Evolutionary conservation across 495 filamentous ascomycete genomes (phyloP).

Genomic region (Hyphodiscus hymeniophilus): DNA sequence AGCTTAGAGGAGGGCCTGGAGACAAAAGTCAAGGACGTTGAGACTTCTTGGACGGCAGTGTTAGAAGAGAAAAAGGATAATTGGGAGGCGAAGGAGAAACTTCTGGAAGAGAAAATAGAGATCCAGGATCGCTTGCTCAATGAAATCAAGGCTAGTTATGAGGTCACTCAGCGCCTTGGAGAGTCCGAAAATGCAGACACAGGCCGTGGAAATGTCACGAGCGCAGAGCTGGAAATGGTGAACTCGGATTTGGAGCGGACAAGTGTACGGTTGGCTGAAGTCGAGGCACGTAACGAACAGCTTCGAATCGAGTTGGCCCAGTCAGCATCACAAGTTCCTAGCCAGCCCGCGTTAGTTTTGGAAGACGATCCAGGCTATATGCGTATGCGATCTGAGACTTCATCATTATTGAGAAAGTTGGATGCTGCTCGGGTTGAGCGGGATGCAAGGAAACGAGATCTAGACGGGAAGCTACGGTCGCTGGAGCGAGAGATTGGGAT

Average conservation of each 20-base stretch:
- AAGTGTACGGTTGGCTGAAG: constrained; percentile 76
- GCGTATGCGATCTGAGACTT: constrained; percentile 85
- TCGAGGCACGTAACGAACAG: constrained; percentile 93
- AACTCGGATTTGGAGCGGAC: constrained; percentile 86
- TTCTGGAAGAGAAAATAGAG: constrained; percentile 85
- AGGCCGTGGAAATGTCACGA: constrained; percentile 54
- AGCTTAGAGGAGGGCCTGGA: constrained; percentile 72
- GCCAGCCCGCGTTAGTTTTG: constrained; percentile 43
- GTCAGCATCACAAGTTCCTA: constrained; percentile 64
- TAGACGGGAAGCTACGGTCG: constrained; percentile 61
- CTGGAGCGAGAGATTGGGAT: constrained; percentile 65
- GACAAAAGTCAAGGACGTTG: constrained; percentile 71
- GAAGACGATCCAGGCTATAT: constrained; percentile 88
- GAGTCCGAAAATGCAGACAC: constrained; percentile 51
- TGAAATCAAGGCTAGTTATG: constrained; percentile 93
- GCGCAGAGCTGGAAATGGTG: constrained; percentile 89
- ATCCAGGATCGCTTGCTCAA: constrained; percentile 88
- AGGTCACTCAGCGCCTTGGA: constrained; percentile 86
- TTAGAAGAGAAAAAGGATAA: constrained; percentile 91
- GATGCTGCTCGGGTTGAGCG: constrained; percentile 76
- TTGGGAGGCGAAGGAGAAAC: constrained; percentile 91
- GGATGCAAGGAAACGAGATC: constrained; percentile 63
- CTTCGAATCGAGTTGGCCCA: constrained; percentile 84
- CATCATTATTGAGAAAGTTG: constrained; percentile 75
- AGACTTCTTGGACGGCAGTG: constrained; percentile 86